Base-by-base conservation (phyloP, 106 monocot species). In the Acorus calamus region DNA sequence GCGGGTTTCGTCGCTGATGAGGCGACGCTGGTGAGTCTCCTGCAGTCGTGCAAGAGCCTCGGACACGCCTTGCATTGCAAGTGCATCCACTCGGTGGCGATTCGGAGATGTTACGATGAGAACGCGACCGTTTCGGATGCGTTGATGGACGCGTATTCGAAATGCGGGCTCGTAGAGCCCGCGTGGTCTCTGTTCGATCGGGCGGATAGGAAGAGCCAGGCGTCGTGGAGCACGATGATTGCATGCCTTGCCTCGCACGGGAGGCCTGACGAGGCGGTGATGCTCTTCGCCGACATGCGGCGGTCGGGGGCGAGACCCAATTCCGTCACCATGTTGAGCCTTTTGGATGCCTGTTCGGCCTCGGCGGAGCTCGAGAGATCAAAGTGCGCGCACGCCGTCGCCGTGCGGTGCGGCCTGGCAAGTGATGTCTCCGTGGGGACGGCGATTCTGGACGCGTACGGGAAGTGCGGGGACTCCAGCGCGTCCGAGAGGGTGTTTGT, bases 181-280 rank as follows among this genome's bases (percentile, higher is more conserved):
- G 79, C 87, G 6, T 43, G 70, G 57, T 75, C 59, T 8, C 46
- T 87, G 14, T 87, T 96, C 14, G 45, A 70, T 2, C 41, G 45
- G 51, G 83, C 85, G 77, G 68, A 65, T 5, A 62, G 46, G 3
- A 78, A 56, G 61, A 81, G 86, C 60, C 59, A 84, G 59, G 57
- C 84, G 14, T 84, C 89, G 46, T 94, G 93, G 89, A 94, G 84
- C 64, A 84, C 81, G 6, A 77, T 94, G 74, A 72, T 94, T 12
- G 60, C 73, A 2, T 83, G 83, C 46, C 80, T 72, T 49, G 71
- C 63, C 42, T 63, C 72, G 69, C 77, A 51, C 5, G 79, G 79
- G 14, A 56, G 63, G 67, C 73, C 89, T 2, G 14, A 70, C 13
- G 77, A 81, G 62, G 86, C 81, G 14, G 59, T 86, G 52, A 44